Base-by-base conservation (phyloP, 139 green algal species). In the Coelastrella sp. region DNA sequence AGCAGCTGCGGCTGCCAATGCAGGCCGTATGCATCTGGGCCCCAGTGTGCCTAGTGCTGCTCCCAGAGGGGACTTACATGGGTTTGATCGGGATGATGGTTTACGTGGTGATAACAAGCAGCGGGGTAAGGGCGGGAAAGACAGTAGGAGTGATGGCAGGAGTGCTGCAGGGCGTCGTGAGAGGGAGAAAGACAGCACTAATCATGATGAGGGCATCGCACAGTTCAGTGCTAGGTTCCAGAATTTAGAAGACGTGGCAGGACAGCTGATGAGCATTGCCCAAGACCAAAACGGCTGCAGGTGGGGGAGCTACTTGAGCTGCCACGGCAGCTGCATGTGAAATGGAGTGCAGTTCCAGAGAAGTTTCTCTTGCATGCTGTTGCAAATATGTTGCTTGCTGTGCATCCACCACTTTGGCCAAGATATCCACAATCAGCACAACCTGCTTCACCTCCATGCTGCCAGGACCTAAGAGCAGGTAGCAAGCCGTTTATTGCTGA, bases 281-380 rank as follows among this genome's bases (percentile, higher is more conserved):
- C 96, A 98, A 91, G 98, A 99, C 92, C 98, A 99, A 95, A 97
- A 99, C 82, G 98, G 98, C 17, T 99, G 98, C 95, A 76, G 68
- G 68, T 76, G 19, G 24, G 68, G 35, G 35, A 49, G 35, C 35
- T 49, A 3, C 35, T 49, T 49, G 35, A 49, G 35, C 35, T 94
- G 96, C 11, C 22, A 8, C n/a, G 0, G 61, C 7, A 56, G 11
- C 25, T 20, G 61, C 61, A 15, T 66, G 12, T 15, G 27, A 75
- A 22, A 35, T 6, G 7, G 17, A n/a, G 1, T 14, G 35, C 25
- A 78, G 49, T 19, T 49, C 35, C 35, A 49, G 35, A 49, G 1
- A 49, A 49, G 35, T 49, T 49, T 49, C 35, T 3, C 35, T 49
- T 49, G 35, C 35, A 49, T 49, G 35, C 3, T 49, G 35, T 49